These are phyloP conservation scores for Paramyrothecium roridum DNA, from an alignment of 2,329 filamentous ascomycete genomes.

Conservation along the genomic window DNA sequence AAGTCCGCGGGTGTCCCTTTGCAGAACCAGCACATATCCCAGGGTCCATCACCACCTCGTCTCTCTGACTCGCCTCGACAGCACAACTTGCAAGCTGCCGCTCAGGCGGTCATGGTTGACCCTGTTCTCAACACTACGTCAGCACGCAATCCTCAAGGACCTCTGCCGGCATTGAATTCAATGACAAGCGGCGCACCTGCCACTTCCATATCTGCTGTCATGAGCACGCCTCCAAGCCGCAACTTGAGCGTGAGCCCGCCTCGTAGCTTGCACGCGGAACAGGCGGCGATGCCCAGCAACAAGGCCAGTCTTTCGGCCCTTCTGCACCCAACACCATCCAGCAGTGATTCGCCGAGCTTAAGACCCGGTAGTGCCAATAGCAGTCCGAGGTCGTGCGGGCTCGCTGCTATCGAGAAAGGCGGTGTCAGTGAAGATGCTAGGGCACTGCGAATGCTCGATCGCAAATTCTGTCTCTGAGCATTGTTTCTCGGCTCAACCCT, in stretches of 20 bases:
- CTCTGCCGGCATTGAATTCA: slow-evolving; percentile 39
- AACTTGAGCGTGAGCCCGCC: slow-evolving; percentile 47
- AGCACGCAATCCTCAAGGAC: slow-evolving; percentile 36
- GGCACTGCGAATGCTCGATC: slow-evolving; percentile 63
- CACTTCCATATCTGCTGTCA: slow-evolving; percentile 19
- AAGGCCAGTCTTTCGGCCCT: slow-evolving; percentile 47
- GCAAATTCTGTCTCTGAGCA: slow-evolving; percentile 44
- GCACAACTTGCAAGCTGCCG: slow-evolving; percentile 41
- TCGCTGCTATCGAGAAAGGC: slow-evolving; percentile 24
- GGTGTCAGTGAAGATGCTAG: slow-evolving; percentile 62
- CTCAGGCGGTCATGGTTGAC: slow-evolving; percentile 38
- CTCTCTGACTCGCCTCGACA: slow-evolving; percentile 39
- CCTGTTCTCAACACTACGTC: slow-evolving; percentile 28
- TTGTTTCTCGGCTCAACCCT: neutral
- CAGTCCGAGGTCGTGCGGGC: slow-evolving; percentile 24
- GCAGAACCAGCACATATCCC: slow-evolving; percentile 26
- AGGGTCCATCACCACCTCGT: slow-evolving; percentile 30
- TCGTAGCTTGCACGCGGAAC: slow-evolving; percentile 34
- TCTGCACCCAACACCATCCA: slow-evolving; percentile 46
- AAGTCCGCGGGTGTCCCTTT: slow-evolving; percentile 24
- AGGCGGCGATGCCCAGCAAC: slow-evolving; percentile 19
- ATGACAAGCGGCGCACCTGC: slow-evolving; percentile 22
- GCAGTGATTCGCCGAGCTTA: slow-evolving; percentile 41
- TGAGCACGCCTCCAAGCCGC: slow-evolving; percentile 41
- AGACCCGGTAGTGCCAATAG: slow-evolving; percentile 40